These are phyloP conservation scores for Pythium utonaiense DNA, from an alignment of 352 stramenopile species.

Conservation along the genomic window DNA sequence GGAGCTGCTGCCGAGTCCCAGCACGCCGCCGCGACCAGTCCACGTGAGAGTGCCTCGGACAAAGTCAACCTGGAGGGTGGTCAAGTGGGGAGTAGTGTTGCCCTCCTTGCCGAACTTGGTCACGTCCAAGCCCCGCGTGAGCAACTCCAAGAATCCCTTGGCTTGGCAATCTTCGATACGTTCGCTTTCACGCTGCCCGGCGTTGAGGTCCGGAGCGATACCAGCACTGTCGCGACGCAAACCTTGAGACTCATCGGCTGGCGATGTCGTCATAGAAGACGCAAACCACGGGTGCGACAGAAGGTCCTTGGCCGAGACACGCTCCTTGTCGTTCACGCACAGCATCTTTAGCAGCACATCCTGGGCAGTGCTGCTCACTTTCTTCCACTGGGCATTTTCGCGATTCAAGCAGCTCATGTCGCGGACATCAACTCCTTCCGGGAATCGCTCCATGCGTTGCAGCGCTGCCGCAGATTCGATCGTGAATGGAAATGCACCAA, in stretches of 20 bases:
- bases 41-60: slow-evolving; percentile 46
- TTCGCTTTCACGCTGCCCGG: slow-evolving; percentile 23
- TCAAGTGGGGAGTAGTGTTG: slow-evolving; percentile 38
- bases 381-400: slow-evolving; percentile 55
- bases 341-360: slow-evolving; percentile 67
- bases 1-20: slow-evolving; percentile 1
- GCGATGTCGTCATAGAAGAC: not conserved
- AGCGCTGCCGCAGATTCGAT: slow-evolving; percentile 66
- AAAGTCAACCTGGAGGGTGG: slow-evolving; percentile 56
- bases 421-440: slow-evolving; percentile 55
- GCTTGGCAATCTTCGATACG: slow-evolving; percentile 50
- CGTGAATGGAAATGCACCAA: slow-evolving; percentile 75
- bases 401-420: slow-evolving; percentile 76
- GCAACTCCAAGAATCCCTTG: slow-evolving; percentile 63
- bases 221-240: slow-evolving; percentile 8
- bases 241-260: not conserved
- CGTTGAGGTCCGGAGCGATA: not conserved
- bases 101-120: slow-evolving; percentile 55
- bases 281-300: slow-evolving; percentile 66
- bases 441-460: slow-evolving; percentile 60
- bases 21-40: slow-evolving; percentile 34
- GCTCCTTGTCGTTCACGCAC: slow-evolving; percentile 36
- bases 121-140: slow-evolving; percentile 56
- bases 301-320: slow-evolving; percentile 60
- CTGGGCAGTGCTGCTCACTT: slow-evolving; percentile 50